Conservation (phyloP, 257 asterid species). For the Rubia yunnanensis region DNA sequence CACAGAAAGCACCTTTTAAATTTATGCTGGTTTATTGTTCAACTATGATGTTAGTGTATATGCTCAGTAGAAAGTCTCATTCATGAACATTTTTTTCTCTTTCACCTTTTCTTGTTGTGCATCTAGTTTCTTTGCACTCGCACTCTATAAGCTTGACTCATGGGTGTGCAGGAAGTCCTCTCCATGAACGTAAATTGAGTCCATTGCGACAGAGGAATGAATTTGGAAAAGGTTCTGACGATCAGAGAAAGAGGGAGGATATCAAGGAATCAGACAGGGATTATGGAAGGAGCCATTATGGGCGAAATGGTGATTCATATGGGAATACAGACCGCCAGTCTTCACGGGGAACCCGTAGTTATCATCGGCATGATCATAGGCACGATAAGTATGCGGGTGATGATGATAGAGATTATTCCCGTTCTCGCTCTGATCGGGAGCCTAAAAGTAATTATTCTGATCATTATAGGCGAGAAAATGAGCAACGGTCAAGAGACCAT, state of each 20-base stretch:
- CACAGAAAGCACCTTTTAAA: too few species aligned
- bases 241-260: slow-evolving; percentile 45
- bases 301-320: slow-evolving; percentile 43
- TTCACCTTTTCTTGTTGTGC: not conserved
- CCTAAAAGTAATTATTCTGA: slow-evolving; percentile 28
- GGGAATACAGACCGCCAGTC: slow-evolving; percentile 53
- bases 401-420: slow-evolving; percentile 55
- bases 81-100: not conserved
- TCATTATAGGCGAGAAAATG: slow-evolving; percentile 41
- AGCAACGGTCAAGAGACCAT: slow-evolving; percentile 43
- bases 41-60: not conserved
- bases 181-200: slow-evolving; percentile 38
- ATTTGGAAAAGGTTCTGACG: slow-evolving; percentile 26
- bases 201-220: slow-evolving; percentile 47
- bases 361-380: slow-evolving; percentile 41
- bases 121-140: not conserved
- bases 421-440: slow-evolving; percentile 49
- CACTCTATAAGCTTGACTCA: slow-evolving; percentile 7
- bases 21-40: not conserved
- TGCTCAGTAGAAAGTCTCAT: not conserved
- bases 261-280: slow-evolving; percentile 30
- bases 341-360: slow-evolving; percentile 34
- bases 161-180: slow-evolving; percentile 61
- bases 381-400: slow-evolving; percentile 53
- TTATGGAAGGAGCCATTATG: slow-evolving; percentile 33